phyloP scores from a whole-genome alignment of 805 yeast species.

The Yarrowia sp. region DNA sequence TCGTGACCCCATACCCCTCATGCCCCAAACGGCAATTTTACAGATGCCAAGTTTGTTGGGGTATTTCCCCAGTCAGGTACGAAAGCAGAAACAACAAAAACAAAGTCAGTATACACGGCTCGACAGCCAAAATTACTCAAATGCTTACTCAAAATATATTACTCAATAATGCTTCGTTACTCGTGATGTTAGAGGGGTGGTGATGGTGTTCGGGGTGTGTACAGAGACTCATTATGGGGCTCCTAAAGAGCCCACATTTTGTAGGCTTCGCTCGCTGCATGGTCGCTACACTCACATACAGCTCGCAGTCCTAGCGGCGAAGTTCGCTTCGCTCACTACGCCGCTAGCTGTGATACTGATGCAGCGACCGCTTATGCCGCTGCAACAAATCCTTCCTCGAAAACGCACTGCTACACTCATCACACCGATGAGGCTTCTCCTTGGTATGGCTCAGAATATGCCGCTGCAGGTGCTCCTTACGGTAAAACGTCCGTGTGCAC shows the following conservation, averaged over 20 bases:
- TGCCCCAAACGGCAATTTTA: too few species aligned
- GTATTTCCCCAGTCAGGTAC: too few species aligned
- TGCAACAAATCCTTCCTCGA: constrained; percentile 24
- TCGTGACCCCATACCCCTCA: too few species aligned
- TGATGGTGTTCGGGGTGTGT: background rate
- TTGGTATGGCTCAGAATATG: constrained; percentile 23
- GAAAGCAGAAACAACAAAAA: too few species aligned
- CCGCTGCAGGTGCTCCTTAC: constrained; percentile 24
- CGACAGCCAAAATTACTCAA: too few species aligned
- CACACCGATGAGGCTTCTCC: constrained; percentile 12
- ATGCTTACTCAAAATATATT: background rate
- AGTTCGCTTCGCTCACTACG: too few species aligned
- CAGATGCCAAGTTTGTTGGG: too few species aligned
- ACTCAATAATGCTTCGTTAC: constrained; percentile 14
- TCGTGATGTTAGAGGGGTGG: background rate
- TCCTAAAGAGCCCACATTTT: too few species aligned
- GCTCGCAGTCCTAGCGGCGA: too few species aligned
- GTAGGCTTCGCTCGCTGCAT: too few species aligned
- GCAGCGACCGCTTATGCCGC: constrained; percentile 16
- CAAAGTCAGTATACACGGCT: too few species aligned
- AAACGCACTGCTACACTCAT: constrained; percentile 10
- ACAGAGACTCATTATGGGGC: background rate
- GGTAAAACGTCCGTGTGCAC: constrained; percentile 12
- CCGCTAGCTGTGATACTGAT: constrained; percentile 1
- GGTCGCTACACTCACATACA: too few species aligned